Base-by-base conservation (phyloP, 1,139 yeast species). In the Debaryomyces robertsiae region DNA sequence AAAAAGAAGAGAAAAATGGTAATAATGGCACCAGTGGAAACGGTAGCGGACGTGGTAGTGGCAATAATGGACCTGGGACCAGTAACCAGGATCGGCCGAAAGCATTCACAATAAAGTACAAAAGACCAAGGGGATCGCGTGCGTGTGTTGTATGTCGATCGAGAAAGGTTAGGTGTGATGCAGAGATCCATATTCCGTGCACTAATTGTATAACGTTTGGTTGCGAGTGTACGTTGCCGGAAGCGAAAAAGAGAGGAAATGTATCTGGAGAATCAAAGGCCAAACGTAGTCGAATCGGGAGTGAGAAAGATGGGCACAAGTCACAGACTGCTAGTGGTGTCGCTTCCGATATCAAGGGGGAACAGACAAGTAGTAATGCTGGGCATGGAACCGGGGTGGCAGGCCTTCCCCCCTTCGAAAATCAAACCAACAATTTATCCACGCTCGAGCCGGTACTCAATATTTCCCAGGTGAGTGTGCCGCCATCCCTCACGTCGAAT, bases 131-230 rank as follows among this genome's bases (percentile, higher is more conserved):
- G 44, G 79, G 82, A 2, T 61, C 74, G 6, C 55, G 79, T 39
- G 83, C 82, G 1, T 78, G 82, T 50, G 67, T 72, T 10, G 74
- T 73, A 10, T 84, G 91, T 58, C 81, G 86, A 41, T 73, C 83
- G n/a, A 63, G 91, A 31, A 84, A 84, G 56, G 91, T 83, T 11
- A 71, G 91, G 25, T 82, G 90, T 79, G 69, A 82, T 67, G 80
- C 81, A 4, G 78, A 73, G 45, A 79, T 80, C 38, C 86, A 82
- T 52, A 81, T 82, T 52, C 91, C 91, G 2, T 84, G 91, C 56
- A 82, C 90, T 23, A 84, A 84, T 58, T 84, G 91, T 57, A 75
- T 82, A 37, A 85, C 90, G 1, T 84, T 84, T 63, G 86, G 87
- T 2, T 81, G 88, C 57, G 89, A 82, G 46, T 84, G 91, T 63